These are phyloP conservation scores for Whalleya microplaca DNA, from an alignment of 2,329 filamentous ascomycete genomes.

Conservation along the genomic window DNA sequence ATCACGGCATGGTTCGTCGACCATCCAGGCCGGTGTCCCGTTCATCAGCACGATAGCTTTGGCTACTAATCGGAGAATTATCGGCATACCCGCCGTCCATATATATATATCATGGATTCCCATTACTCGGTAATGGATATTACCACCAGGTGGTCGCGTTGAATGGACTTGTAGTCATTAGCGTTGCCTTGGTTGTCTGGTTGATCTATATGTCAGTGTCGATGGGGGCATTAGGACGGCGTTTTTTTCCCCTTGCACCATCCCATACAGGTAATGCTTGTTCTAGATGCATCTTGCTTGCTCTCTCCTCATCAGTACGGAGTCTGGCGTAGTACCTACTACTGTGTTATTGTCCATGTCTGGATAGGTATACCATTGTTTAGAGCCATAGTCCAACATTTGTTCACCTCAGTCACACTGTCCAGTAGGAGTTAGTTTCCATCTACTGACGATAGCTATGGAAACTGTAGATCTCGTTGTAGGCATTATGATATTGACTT, in stretches of 20 bases:
- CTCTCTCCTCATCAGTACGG: neutral
- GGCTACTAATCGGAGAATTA: constrained; percentile 45
- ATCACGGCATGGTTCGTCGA: constrained; percentile 66
- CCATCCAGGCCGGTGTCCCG: constrained; percentile 66
- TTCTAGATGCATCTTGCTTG: neutral
- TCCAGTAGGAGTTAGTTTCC: no score
- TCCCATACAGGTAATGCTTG: neutral
- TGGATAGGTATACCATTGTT: neutral
- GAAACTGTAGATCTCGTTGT: no score
- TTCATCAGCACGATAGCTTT: constrained; percentile 67
- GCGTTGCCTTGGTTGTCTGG: neutral
- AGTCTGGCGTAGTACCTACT: neutral
- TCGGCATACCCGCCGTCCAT: neutral
- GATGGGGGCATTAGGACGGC: neutral
- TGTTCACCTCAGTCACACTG: no score
- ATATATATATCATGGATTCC: neutral
- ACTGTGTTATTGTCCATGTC: neutral
- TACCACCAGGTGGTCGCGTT: no score
- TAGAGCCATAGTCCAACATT: neutral
- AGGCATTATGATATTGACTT: no score
- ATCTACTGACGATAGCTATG: no score
- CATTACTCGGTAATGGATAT: neutral
- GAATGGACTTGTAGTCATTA: neutral
- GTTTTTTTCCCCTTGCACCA: neutral
- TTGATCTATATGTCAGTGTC: neutral